Evolutionary conservation across 2,329 filamentous ascomycete species (phyloP), one percentile per base, ranked within the genome.

Genomic region (Penicillium sclerotigenum): DNA sequence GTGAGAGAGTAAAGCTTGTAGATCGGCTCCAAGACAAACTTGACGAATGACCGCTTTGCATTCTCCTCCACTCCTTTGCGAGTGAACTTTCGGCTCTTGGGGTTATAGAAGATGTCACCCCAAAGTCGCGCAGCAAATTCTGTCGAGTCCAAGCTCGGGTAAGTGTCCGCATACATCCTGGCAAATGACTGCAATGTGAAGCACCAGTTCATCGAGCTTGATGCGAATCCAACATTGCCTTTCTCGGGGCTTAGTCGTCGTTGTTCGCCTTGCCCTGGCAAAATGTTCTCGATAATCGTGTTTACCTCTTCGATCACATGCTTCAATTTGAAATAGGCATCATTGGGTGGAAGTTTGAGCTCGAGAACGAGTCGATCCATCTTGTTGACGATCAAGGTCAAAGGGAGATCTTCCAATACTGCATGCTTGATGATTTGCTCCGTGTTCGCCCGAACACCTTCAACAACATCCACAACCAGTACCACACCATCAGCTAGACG

Each of bases 281-380:
- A 81, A 3, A 89, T 88, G 71, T 89, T 91, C 70, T 96, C 90
- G 67, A 99, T 97, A 64, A 94, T 80, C 1, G 91, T 96, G 76
- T 99, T 99, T 74, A 99, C 92, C 75, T 97, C 91, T 74, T 99
- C 94, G 51, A 99, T 86, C n/a, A 97, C 91, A 73, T 97, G 92
- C 77, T 97, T 97, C 52, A 99, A 81, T 80, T 99, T 99, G 81
- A 97, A 97, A 77, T 99, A 99, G 13, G 94, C 94, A 71, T 99
- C 94, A 62, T 87, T 90, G 2, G 94, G 94, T 2, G 94, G 94
- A 14, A 99, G 82, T 73, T 96, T 96, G 48, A 99, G 80, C 76
- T 99, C 94, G 43, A 99, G 77, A 59, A 99, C 96, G 58, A 99
- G 78, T 24, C 94, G 87, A 68, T 99, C 94, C 86, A 99, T 88